Percentiles rank a stretch among this genome's conserved stretches.
phyloP scores from a whole-genome alignment of 2,329 filamentous ascomycete genomes.

The Diaporthe caulivora region DNA sequence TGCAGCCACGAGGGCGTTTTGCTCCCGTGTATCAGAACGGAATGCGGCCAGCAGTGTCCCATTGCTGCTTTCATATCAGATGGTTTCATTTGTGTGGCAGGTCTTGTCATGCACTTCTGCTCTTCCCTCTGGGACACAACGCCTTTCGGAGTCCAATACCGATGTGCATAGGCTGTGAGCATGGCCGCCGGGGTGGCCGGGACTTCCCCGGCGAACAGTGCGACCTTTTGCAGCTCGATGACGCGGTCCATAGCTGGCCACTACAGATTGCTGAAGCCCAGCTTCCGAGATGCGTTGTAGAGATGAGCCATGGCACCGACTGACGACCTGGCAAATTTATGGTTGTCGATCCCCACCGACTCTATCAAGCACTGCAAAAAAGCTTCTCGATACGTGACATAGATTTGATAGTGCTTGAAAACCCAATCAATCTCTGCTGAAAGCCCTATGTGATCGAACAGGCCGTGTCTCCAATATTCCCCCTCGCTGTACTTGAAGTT shows the following conservation, averaged over 20 bases:
- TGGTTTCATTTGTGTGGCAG: background rate
- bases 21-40: background rate
- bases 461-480: background rate
- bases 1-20: background rate
- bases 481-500: too few relatives aligned
- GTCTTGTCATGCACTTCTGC: background rate
- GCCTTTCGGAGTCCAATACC: background rate
- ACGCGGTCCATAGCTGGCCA: background rate
- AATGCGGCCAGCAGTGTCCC: background rate
- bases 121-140: background rate
- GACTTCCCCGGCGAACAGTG: background rate
- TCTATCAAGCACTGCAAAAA: background rate
- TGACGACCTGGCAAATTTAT: background rate
- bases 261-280: background rate
- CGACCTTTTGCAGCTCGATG: background rate
- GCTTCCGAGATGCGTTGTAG: background rate
- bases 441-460: background rate
- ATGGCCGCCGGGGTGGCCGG: background rate
- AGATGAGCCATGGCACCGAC: background rate
- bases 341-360: background rate
- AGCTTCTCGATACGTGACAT: background rate
- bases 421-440: background rate
- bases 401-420: background rate
- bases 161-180: background rate
- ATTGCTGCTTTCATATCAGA: background rate